phyloP scores from a whole-genome alignment of 2,329 filamentous ascomycete species.

The Curvularia sp. region DNA sequence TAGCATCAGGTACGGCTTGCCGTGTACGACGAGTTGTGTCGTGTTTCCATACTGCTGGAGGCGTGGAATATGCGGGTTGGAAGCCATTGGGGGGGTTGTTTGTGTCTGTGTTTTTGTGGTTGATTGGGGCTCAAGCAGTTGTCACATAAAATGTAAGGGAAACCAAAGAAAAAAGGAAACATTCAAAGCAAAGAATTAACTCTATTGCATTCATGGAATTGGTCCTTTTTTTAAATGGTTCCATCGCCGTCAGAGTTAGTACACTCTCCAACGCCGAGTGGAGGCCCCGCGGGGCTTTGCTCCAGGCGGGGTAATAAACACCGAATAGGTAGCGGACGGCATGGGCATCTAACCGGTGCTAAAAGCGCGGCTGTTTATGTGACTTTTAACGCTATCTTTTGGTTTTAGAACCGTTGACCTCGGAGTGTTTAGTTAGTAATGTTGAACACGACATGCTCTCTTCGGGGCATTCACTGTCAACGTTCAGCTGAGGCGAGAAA shows the following conservation, averaged over 20 bases:
- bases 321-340: background rate
- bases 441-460: background rate
- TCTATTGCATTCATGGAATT: too few species aligned
- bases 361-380: conserved; percentile 4
- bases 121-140: background rate
- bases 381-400: background rate
- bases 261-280: background rate
- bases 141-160: background rate
- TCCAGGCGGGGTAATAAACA: conserved; percentile 12
- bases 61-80: conserved; percentile 26
- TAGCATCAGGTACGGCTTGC: conserved; percentile 55
- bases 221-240: background rate
- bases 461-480: background rate
- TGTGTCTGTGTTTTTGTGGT: background rate
- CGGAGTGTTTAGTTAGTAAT: background rate
- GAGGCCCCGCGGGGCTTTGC: conserved; percentile 1
- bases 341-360: conserved; percentile 14
- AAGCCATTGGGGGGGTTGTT: conserved; percentile 16
- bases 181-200: background rate
- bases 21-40: conserved; percentile 54
- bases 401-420: background rate
- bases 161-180: background rate
- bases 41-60: conserved; percentile 31
- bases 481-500: background rate
- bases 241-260: background rate